These are phyloP conservation scores for Rhytidiadelphus loreus DNA, from an alignment of 225 moss, liverwort and hornwort species.

Conservation along the genomic window DNA sequence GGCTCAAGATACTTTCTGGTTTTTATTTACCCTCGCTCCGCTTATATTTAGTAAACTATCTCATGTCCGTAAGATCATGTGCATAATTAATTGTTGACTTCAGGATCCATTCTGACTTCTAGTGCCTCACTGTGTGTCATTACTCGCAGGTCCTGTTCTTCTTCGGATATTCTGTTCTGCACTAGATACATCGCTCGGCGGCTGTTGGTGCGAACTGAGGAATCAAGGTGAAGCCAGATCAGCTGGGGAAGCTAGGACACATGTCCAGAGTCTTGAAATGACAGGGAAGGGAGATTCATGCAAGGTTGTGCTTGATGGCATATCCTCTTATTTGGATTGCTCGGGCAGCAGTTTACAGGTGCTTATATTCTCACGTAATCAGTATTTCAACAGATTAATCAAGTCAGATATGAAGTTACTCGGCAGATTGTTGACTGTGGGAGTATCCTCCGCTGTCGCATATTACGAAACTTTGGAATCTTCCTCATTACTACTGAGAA, in stretches of 20 bases:
- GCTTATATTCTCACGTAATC: not conserved
- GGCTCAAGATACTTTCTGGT: not conserved
- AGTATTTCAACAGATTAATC: not conserved
- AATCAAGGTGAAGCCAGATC: slow-evolving; percentile 13
- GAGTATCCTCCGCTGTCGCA: not conserved
- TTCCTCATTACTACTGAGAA: not conserved
- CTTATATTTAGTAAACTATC: not conserved
- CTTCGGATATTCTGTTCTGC: slow-evolving; percentile 25
- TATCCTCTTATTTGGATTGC: slow-evolving; percentile 57
- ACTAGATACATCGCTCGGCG: slow-evolving; percentile 21
- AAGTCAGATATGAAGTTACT: not conserved
- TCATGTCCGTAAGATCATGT: not conserved
- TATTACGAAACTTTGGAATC: not conserved
- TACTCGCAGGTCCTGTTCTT: slow-evolving; percentile 29
- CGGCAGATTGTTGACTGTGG: not conserved
- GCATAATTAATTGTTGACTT: not conserved
- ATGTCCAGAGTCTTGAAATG: not conserved
- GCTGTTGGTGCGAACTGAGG: slow-evolving; percentile 12
- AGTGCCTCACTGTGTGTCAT: not conserved
- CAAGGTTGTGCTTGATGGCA: slow-evolving; percentile 41
- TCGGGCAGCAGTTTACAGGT: slow-evolving; percentile 63
- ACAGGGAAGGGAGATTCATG: slow-evolving; percentile 9
- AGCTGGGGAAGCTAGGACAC: not conserved
- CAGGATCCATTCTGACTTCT: not conserved
- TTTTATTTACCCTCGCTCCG: not conserved